Evolutionary conservation across 2,329 filamentous ascomycete genomes (phyloP).

Genomic region (Tolypocladium sp.): DNA sequence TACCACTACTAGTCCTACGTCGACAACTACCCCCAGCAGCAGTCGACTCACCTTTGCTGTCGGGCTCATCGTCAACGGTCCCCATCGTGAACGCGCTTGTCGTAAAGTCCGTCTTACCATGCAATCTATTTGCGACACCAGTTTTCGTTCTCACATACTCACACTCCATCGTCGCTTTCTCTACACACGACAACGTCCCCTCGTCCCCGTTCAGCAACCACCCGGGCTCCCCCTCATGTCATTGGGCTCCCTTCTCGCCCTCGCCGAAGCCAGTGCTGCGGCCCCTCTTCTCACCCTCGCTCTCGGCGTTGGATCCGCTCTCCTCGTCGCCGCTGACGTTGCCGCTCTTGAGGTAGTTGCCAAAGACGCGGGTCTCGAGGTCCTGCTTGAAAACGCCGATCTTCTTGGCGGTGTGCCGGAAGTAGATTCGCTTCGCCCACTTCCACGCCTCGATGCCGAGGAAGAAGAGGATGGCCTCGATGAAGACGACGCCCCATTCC

Average conservation of each 20-base stretch:
- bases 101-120: background rate
- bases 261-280: background rate
- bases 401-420: conserved; percentile 9
- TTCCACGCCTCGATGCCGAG: conserved; percentile 50
- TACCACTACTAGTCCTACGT: background rate
- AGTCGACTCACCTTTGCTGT: background rate
- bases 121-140: background rate
- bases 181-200: background rate
- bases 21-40: background rate
- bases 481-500: conserved; percentile 53
- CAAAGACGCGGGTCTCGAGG: conserved; percentile 23
- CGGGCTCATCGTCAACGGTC: background rate
- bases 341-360: conserved; percentile 17
- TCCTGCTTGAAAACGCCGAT: conserved; percentile 10
- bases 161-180: background rate
- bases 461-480: conserved; percentile 47
- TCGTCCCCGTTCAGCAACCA: background rate
- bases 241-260: conserved; percentile 6
- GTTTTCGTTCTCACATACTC: background rate
- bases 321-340: conserved; percentile 9
- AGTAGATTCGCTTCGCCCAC: conserved; percentile 40
- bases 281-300: conserved; percentile 5
- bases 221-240: conserved; percentile 7
- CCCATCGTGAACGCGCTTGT: background rate
- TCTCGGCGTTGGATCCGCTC: background rate